A percentile compares a stretch with the other conserved stretches of the same genome.
Conservation (phyloP, 163 green algal genomes). For the Scenedesmus sp. region DNA sequence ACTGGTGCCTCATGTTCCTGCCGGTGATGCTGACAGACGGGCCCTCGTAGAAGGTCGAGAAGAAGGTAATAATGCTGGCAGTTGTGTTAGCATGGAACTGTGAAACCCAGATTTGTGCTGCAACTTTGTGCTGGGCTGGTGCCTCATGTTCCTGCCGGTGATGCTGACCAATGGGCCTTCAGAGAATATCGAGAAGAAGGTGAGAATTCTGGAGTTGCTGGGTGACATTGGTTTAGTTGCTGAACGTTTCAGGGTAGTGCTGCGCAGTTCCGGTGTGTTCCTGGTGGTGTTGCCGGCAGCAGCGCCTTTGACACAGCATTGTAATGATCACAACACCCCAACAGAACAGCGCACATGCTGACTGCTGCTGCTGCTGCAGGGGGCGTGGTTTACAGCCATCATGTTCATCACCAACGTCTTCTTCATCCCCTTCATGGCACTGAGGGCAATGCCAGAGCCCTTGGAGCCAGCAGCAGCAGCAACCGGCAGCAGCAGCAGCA, state of each 20-base stretch:
- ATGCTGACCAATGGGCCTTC: slow-evolving; percentile 64
- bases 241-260: neutral
- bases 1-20: slow-evolving; percentile 72
- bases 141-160: slow-evolving; percentile 51
- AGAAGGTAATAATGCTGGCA: slow-evolving; percentile 53
- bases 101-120: slow-evolving; percentile 74
- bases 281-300: too few relatives aligned
- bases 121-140: slow-evolving; percentile 91
- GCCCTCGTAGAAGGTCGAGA: slow-evolving; percentile 62
- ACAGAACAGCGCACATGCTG: too few relatives aligned
- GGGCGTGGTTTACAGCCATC: slow-evolving; percentile 33
- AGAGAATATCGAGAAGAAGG: slow-evolving; percentile 64
- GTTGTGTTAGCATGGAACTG: too few relatives aligned
- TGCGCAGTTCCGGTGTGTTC: neutral
- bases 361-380: slow-evolving; percentile 7
- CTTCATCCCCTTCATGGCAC: slow-evolving; percentile 89
- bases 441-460: slow-evolving; percentile 72
- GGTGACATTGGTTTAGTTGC: neutral
- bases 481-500: slow-evolving; percentile 58
- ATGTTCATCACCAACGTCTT: slow-evolving; percentile 74
- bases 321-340: too few relatives aligned
- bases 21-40: slow-evolving; percentile 84
- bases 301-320: too few relatives aligned
- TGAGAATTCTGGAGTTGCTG: neutral
- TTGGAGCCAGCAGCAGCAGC: slow-evolving; percentile 1